These are phyloP conservation scores for Paecilomyces formosus DNA, from an alignment of 2,329 filamentous ascomycete genomes.

Conservation along the genomic window DNA sequence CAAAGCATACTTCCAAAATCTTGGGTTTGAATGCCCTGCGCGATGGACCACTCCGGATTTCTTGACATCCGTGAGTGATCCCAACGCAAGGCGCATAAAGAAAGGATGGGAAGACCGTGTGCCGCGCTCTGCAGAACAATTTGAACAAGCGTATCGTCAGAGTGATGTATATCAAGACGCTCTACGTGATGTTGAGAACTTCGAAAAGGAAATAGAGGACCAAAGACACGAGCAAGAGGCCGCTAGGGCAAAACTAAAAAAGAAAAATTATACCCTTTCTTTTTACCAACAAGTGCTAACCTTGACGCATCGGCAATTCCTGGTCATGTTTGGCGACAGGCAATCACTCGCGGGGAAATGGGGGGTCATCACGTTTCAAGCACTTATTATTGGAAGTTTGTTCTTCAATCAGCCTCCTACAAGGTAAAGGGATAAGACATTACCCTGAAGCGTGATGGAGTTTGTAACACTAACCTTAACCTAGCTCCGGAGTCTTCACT, in stretches of 20 bases:
- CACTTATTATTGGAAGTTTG: conserved; percentile 41
- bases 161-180: conserved; percentile 39
- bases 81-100: conserved; percentile 50
- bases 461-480: background rate
- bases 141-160: conserved; percentile 44
- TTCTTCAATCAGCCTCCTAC: conserved; percentile 49
- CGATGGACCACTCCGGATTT: conserved; percentile 71
- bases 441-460: background rate
- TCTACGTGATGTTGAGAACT: conserved; percentile 45
- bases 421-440: conserved; percentile 15
- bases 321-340: conserved; percentile 49
- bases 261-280: conserved; percentile 47
- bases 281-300: conserved; percentile 45
- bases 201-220: conserved; percentile 42
- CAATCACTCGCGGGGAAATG: conserved; percentile 46
- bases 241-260: conserved; percentile 30
- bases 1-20: conserved; percentile 60
- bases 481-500: conserved; percentile 48
- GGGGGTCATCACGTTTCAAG: conserved; percentile 40
- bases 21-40: conserved; percentile 65
- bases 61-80: conserved; percentile 64
- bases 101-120: conserved; percentile 51
- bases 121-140: conserved; percentile 49
- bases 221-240: conserved; percentile 35
- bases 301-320: conserved; percentile 48